Evolutionary conservation across 352 stramenopile species (phyloP), one percentile per base, ranked within the genome.

Genomic region (Sclerospora graminicola): DNA sequence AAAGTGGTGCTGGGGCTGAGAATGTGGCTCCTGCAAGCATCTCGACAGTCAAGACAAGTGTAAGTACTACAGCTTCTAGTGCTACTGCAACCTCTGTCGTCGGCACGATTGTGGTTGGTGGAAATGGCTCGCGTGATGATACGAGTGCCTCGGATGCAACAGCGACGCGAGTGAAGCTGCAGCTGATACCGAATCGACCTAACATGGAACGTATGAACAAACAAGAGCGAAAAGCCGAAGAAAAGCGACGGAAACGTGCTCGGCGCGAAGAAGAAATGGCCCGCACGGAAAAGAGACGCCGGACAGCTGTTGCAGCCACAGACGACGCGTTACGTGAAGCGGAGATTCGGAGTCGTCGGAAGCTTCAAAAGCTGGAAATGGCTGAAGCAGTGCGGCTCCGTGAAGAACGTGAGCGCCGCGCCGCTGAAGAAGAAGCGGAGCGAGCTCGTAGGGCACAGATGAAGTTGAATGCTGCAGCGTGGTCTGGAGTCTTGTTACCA

Each of bases 181-280:
- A 79, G 36, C 61, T 86, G n/a, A 75, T 82, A 45, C 27, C 50
- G 20, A 83, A 63, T 26, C 74, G 73, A 34, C 57, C 61, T 7
- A 84, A 69, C 26, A 54, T 85, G 45, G 72, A 86, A 19, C 69
- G 71, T 6, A 85, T 86, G 71, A 89, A 79, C 51, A 92, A 92
- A 24, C 78, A 72, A 32, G 78, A 90, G 54, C 81, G 81, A 15
- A 92, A 92, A 36, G 74, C 79, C 2, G 81, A 92, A 60, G 79
- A 92, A 47, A 87, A 88, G 48, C 64, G 72, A 7, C 78, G 78
- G 19, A 92, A 90, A 45, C 73, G 73, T 14, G 57, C 54, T 8
- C 60, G 75, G 5, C 71, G 75, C 1, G 81, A 90, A 54, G 76
- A 90, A 51, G 78, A 90, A 48, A 69, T 86, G n/a, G 78, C 70